Evolutionary conservation across 2,329 filamentous ascomycete genomes (phyloP).

Genomic region (Fusarium tuaranense): DNA sequence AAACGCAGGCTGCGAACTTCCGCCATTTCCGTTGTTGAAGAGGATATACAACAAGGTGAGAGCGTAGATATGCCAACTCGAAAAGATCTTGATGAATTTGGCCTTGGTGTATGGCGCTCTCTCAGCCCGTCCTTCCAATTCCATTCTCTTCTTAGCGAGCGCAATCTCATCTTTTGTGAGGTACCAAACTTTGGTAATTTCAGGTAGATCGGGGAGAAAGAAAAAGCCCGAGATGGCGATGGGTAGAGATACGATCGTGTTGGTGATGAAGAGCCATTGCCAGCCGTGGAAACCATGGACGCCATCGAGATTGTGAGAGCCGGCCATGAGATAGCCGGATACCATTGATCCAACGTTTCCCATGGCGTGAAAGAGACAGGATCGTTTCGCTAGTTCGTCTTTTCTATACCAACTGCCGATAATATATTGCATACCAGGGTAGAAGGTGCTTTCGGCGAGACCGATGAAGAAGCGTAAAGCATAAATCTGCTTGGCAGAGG

Average conservation of each 20-base stretch:
- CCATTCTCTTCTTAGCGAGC: constrained; percentile 46
- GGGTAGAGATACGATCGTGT: constrained; percentile 50
- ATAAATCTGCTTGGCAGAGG: constrained; percentile 51
- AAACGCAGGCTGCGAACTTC: constrained; percentile 67
- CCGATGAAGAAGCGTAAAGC: constrained; percentile 59
- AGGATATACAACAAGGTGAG: constrained; percentile 70
- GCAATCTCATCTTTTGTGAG: constrained; percentile 42
- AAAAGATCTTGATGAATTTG: constrained; percentile 72
- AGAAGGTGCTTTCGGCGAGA: constrained; percentile 53
- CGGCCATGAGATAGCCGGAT: constrained; percentile 50
- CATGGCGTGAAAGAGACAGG: constrained; percentile 55
- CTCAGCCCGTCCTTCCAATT: constrained; percentile 58
- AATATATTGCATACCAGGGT: constrained; percentile 47
- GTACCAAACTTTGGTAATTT: constrained; percentile 45
- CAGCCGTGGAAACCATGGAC: constrained; percentile 61
- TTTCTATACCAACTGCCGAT: constrained; percentile 55
- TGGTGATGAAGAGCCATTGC: constrained; percentile 54
- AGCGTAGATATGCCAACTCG: constrained; percentile 73
- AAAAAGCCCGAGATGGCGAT: constrained; percentile 49
- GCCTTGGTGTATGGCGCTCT: constrained; percentile 53
- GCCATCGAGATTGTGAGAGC: constrained; percentile 55
- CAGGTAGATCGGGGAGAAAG: constrained; percentile 48
- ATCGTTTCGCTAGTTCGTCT: constrained; percentile 56
- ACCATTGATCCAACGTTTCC: constrained; percentile 46
- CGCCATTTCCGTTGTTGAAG: constrained; percentile 70